These are phyloP conservation scores for Brettanomyces sp. DNA, from an alignment of 805 yeast genomes.

Conservation along the genomic window DNA sequence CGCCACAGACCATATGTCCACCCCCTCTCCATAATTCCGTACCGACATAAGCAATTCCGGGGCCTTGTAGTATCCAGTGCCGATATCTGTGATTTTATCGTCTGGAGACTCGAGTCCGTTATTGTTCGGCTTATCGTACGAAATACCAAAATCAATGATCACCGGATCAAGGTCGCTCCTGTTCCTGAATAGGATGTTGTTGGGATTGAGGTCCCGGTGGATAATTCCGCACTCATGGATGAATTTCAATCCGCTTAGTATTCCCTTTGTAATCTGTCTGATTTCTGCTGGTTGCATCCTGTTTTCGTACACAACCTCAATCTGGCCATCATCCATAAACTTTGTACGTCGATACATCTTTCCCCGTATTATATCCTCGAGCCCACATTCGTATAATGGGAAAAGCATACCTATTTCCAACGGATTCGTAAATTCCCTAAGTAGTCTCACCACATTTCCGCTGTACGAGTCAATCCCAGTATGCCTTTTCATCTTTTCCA, in stretches of 20 bases:
- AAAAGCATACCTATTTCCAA: slow-evolving; percentile 32
- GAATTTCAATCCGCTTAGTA: slow-evolving; percentile 42
- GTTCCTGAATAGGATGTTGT: slow-evolving; percentile 36
- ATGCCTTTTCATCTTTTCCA: slow-evolving; percentile 15
- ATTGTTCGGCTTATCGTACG: slow-evolving; percentile 38
- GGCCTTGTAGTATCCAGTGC: slow-evolving; percentile 61
- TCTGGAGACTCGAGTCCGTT: slow-evolving; percentile 53
- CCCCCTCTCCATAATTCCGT: slow-evolving; percentile 39
- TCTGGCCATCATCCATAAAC: not conserved
- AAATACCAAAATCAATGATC: slow-evolving; percentile 34
- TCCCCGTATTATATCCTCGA: slow-evolving; percentile 26
- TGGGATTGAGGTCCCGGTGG: slow-evolving; percentile 77
- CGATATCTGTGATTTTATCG: slow-evolving; percentile 44
- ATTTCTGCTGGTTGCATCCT: slow-evolving; percentile 9
- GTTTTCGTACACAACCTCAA: slow-evolving; percentile 6
- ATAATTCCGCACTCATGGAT: slow-evolving; percentile 57
- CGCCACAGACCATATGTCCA: slow-evolving; percentile 72
- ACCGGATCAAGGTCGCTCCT: slow-evolving; percentile 20
- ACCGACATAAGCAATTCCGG: slow-evolving; percentile 65
- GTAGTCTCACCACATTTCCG: slow-evolving; percentile 10
- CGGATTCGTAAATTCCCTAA: slow-evolving; percentile 10
- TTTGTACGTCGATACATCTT: slow-evolving; percentile 11
- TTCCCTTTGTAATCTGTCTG: slow-evolving; percentile 26
- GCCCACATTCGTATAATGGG: slow-evolving; percentile 29
- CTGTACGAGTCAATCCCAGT: not conserved